Evolutionary conservation across 2,329 filamentous ascomycete species (phyloP).

Genomic region (Penicillium oxalicum): DNA sequence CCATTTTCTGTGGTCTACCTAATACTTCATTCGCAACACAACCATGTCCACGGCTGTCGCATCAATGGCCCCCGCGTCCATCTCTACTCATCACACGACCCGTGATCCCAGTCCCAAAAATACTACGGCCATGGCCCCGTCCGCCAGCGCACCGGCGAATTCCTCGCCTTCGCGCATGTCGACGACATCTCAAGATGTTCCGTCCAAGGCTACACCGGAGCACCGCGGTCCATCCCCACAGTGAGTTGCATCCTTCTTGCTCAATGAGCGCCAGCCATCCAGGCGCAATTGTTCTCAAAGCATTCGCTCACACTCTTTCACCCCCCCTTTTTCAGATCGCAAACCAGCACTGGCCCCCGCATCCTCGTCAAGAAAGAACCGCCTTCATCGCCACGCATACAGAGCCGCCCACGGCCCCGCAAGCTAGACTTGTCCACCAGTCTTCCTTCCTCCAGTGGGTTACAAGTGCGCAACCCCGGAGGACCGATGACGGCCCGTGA

Average conservation of each 20-base stretch:
- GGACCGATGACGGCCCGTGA: constrained; percentile 69
- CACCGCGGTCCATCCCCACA: constrained; percentile 39
- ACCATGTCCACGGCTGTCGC: constrained; percentile 47
- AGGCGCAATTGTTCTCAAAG: too few species aligned
- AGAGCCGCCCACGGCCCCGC: constrained; percentile 42
- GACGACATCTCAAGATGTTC: constrained; percentile 30
- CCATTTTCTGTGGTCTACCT: not conserved
- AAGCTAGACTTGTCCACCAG: constrained; percentile 43
- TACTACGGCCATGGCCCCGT: constrained; percentile 39
- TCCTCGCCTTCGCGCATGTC: constrained; percentile 31
- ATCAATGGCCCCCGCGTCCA: constrained; percentile 38
- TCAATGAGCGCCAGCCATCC: not conserved
- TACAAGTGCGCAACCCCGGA: constrained; percentile 62
- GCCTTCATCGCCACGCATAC: constrained; percentile 68
- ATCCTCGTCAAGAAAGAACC: constrained; percentile 97
- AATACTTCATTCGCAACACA: not conserved
- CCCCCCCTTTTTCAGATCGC: constrained; percentile 18
- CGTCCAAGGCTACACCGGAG: constrained; percentile 31
- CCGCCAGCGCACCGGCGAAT: constrained; percentile 25
- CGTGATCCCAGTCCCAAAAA: constrained; percentile 42
- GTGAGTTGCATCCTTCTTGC: constrained; percentile 38
- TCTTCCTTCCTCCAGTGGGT: constrained; percentile 40
- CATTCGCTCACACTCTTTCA: not conserved
- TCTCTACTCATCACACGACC: constrained; percentile 40
- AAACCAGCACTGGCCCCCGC: constrained; percentile 57